These are phyloP conservation scores for Solanum infundibuliforme DNA, from an alignment of 257 asterid species.

Conservation along the genomic window DNA sequence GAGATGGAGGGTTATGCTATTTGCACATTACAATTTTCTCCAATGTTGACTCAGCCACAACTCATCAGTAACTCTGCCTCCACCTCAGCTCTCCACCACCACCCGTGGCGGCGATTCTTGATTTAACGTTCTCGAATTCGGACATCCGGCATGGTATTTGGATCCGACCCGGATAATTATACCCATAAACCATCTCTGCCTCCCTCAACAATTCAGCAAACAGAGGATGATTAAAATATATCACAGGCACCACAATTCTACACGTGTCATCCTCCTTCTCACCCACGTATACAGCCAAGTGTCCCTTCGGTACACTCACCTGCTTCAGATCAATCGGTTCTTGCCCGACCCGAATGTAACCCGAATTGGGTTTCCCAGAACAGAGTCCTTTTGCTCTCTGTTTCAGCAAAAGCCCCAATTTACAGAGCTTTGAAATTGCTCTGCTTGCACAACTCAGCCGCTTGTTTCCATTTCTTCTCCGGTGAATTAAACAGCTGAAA, in stretches of 20 bases:
- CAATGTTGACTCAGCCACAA: neutral
- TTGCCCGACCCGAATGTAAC: slow-evolving; percentile 27
- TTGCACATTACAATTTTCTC: neutral
- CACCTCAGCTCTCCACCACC: slow-evolving; percentile 24
- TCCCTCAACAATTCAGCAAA: slow-evolving; percentile 42
- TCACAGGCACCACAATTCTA: slow-evolving; percentile 59
- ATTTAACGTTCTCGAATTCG: slow-evolving; percentile 40
- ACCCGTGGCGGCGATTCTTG: slow-evolving; percentile 40
- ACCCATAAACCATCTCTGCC: slow-evolving; percentile 52
- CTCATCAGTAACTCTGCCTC: neutral
- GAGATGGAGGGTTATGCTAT: neutral
- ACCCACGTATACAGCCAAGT: slow-evolving; percentile 61
- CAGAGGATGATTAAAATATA: slow-evolving; percentile 53
- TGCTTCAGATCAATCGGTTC: slow-evolving; percentile 1
- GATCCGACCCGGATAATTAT: slow-evolving; percentile 49
- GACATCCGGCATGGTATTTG: slow-evolving; percentile 63
- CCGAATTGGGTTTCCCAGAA: slow-evolving; percentile 3
- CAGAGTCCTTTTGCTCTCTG: slow-evolving; percentile 9
- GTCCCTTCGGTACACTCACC: slow-evolving; percentile 39
- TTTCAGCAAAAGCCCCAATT: slow-evolving; percentile 20
- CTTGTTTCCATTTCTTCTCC: slow-evolving; percentile 10
- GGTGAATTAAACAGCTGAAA: slow-evolving; percentile 23
- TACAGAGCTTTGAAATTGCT: slow-evolving; percentile 23
- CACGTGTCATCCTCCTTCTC: slow-evolving; percentile 32
- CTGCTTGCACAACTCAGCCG: slow-evolving; percentile 8